A percentile compares a stretch with the other conserved stretches of the same genome.
These are phyloP conservation scores for Boletus reticuloceps DNA, from an alignment of 768 basidiomycete genomes.

Conservation along the genomic window DNA sequence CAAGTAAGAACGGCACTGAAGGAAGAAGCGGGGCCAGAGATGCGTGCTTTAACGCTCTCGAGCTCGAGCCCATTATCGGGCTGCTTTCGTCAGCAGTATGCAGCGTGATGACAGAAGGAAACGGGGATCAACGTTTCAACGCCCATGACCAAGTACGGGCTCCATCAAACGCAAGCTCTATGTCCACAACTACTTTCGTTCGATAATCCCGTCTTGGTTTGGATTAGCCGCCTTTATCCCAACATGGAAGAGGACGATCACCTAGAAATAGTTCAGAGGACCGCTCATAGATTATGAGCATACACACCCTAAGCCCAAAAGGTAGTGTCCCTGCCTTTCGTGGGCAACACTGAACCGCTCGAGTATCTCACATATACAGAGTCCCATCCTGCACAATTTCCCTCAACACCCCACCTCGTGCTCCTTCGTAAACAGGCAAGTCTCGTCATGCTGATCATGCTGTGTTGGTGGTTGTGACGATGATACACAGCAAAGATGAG, in stretches of 20 bases:
- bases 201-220: not conserved
- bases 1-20: not conserved
- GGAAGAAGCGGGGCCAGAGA: not conserved
- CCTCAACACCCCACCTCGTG: not conserved
- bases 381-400: not conserved
- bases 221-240: not conserved
- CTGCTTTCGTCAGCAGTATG: not conserved
- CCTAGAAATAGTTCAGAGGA: slow-evolving; percentile 1
- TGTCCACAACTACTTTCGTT: not conserved
- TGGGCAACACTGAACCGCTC: not conserved
- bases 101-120: not conserved
- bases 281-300: not conserved
- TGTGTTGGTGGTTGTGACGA: not conserved
- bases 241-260: not conserved
- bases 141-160: not conserved
- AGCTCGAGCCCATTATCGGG: not conserved
- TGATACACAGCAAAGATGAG: slow-evolving; percentile 15
- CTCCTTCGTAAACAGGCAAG: not conserved
- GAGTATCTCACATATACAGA: slow-evolving; percentile 19
- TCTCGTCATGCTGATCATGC: not conserved
- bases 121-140: not conserved
- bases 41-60: slow-evolving; percentile 1
- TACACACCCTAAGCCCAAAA: slow-evolving; percentile 11
- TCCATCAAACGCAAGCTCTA: not conserved
- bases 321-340: slow-evolving; percentile 1